A percentile compares a stretch with the other conserved stretches of the same genome.
Conservation (phyloP, 345 rosid species). For the Hibiscus trionum region DNA sequence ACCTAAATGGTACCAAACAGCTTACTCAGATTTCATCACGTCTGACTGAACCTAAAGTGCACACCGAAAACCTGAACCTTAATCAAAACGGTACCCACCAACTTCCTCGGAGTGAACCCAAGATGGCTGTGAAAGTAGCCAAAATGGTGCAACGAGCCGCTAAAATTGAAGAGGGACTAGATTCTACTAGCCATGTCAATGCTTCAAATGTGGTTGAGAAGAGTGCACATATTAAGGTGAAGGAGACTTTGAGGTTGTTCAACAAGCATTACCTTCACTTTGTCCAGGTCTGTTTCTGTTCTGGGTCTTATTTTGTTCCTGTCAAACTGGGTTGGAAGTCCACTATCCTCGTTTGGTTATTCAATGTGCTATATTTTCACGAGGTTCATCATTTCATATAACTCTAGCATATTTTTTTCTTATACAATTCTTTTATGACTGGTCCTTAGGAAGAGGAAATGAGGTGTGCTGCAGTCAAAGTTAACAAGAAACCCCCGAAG, state of each 20-base stretch:
- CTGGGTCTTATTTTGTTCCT: background rate
- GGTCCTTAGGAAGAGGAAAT: constrained; percentile 50
- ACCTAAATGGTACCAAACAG: background rate
- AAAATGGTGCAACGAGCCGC: background rate
- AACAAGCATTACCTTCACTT: constrained; percentile 75
- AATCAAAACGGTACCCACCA: background rate
- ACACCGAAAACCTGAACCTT: background rate
- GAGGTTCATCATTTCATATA: background rate
- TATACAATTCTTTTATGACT: background rate
- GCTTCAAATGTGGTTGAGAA: constrained; percentile 20
- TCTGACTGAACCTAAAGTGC: too few species aligned
- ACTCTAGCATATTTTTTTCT: background rate
- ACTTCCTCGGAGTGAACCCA: background rate
- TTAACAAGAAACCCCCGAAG: constrained; percentile 18
- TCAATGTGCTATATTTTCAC: background rate
- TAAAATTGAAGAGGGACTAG: background rate
- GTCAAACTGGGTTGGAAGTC: background rate
- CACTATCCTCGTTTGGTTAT: background rate
- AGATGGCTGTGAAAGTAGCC: background rate
- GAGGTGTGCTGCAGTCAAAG: constrained; percentile 33
- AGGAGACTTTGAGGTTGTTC: constrained; percentile 60
- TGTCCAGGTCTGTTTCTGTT: constrained; percentile 48
- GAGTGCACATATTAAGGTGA: constrained; percentile 53
- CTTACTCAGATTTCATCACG: background rate
- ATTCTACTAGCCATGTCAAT: background rate